Percentiles rank a stretch among this genome's conserved stretches.
phyloP scores from a whole-genome alignment of 768 basidiomycete species.

The Cyclocybe cylindracea region DNA sequence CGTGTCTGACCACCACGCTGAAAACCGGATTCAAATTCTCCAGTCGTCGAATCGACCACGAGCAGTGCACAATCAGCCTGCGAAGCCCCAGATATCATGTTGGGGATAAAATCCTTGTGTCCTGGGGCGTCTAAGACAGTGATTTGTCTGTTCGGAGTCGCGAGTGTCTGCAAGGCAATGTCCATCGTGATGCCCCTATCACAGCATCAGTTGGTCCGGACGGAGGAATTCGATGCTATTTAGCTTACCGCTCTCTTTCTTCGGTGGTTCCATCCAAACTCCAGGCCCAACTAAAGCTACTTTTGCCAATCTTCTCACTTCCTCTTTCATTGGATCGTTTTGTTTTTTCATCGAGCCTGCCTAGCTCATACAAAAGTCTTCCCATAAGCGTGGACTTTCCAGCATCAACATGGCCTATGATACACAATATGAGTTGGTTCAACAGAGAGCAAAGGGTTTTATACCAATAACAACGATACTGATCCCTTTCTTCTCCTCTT shows the following conservation, averaged over 20 bases:
- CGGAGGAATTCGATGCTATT: too few relatives aligned
- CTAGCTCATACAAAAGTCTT: slow-evolving; percentile 88
- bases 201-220: slow-evolving; percentile 3
- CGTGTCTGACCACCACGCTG: slow-evolving; percentile 93
- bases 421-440: neutral
- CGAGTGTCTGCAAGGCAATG: slow-evolving; percentile 79
- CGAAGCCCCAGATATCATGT: slow-evolving; percentile 98
- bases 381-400: slow-evolving; percentile 99
- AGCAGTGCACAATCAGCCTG: slow-evolving; percentile 95
- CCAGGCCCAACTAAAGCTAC: slow-evolving; percentile 99
- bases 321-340: slow-evolving; percentile 85
- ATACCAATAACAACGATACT: slow-evolving; percentile 93
- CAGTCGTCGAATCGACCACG: slow-evolving; percentile 86
- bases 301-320: slow-evolving; percentile 87
- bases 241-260: slow-evolving; percentile 83
- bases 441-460: slow-evolving; percentile 8
- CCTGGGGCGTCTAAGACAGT: slow-evolving; percentile 98
- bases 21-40: slow-evolving; percentile 97
- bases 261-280: slow-evolving; percentile 90
- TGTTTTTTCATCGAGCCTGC: slow-evolving; percentile 83
- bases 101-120: slow-evolving; percentile 96
- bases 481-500: slow-evolving; percentile 64
- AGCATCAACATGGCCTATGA: slow-evolving; percentile 93
- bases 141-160: slow-evolving; percentile 74
- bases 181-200: slow-evolving; percentile 97